These are phyloP conservation scores for Bjerkandera adusta DNA, from an alignment of 1,284 basidiomycete species.

Conservation along the genomic window DNA sequence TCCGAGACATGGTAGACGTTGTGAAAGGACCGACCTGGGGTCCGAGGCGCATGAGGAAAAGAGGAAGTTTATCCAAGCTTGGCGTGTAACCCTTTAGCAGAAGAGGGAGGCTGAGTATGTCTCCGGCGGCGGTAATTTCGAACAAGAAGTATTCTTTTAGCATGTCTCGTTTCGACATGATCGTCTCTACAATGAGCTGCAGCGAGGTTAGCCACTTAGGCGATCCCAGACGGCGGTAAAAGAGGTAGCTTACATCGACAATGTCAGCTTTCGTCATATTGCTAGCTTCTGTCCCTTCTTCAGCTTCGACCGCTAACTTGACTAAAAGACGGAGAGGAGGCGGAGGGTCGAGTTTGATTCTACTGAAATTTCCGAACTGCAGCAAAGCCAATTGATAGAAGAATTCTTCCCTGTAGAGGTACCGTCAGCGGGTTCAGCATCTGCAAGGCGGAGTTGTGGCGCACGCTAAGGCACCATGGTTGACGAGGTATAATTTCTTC, in stretches of 20 bases:
- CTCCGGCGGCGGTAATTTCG: constrained; percentile 60
- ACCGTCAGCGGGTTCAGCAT: background rate
- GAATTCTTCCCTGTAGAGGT: constrained; percentile 75
- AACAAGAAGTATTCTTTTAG: constrained; percentile 91
- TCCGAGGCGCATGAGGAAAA: constrained; percentile 83
- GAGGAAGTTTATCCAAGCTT: constrained; percentile 82
- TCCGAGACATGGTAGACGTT: constrained; percentile 12
- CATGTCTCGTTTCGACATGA: constrained; percentile 76
- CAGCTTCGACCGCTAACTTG: constrained; percentile 76
- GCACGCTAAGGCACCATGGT: constrained; percentile 80
- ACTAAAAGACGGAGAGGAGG: constrained; percentile 74
- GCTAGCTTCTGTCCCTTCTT: constrained; percentile 52
- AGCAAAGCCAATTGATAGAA: constrained; percentile 93
- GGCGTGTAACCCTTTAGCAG: constrained; percentile 84
- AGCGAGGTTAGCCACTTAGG: background rate
- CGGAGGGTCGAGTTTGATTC: constrained; percentile 81
- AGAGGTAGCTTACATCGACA: constrained; percentile 59
- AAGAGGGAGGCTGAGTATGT: constrained; percentile 76
- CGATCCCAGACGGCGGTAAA: background rate
- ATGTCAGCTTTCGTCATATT: constrained; percentile 57
- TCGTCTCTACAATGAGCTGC: constrained; percentile 59
- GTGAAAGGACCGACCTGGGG: constrained; percentile 59
- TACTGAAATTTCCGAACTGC: constrained; percentile 86
- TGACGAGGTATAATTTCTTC: constrained; percentile 87
- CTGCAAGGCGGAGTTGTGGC: background rate